These are phyloP conservation scores for Wallacemonas sp. DNA, from an alignment of 208 protist species.

Conservation along the genomic window DNA sequence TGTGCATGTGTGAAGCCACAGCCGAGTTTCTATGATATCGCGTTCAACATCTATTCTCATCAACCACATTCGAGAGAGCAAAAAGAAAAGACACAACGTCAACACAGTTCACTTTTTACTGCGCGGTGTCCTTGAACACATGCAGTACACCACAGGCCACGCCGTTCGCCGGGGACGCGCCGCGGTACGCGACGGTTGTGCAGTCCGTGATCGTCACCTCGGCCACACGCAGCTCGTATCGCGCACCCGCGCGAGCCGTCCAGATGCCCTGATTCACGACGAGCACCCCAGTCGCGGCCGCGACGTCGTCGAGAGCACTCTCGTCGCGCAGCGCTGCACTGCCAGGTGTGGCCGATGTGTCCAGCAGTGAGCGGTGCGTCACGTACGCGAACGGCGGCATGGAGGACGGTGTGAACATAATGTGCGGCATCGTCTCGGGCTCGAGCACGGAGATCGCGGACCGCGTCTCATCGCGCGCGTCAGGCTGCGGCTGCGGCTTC, in stretches of 20 bases:
- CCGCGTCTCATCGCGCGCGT: no score
- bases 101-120: no score
- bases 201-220: conserved; percentile 82
- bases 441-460: no score
- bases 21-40: no score
- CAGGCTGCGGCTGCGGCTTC: no score
- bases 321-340: conserved; percentile 24
- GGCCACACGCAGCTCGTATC: conserved; percentile 76
- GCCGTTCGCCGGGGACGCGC: conserved; percentile 56
- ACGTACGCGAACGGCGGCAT: conserved; percentile 72
- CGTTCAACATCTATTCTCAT: no score
- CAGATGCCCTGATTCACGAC: conserved; percentile 86
- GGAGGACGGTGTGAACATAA: conserved; percentile 82
- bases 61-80: background rate
- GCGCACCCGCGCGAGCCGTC: conserved; percentile 50
- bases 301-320: conserved; percentile 36
- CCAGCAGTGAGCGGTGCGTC: conserved; percentile 54
- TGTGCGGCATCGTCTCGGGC: conserved; percentile 75
- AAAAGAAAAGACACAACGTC: no score
- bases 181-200: conserved; percentile 42
- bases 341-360: background rate
- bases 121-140: conserved; percentile 42
- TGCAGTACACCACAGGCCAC: conserved; percentile 74
- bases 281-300: conserved; percentile 58
- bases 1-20: no score